These are phyloP conservation scores for Allomyces macrogynus DNA, from an alignment of 192 early-diverging fungal species.

Conservation along the genomic window DNA sequence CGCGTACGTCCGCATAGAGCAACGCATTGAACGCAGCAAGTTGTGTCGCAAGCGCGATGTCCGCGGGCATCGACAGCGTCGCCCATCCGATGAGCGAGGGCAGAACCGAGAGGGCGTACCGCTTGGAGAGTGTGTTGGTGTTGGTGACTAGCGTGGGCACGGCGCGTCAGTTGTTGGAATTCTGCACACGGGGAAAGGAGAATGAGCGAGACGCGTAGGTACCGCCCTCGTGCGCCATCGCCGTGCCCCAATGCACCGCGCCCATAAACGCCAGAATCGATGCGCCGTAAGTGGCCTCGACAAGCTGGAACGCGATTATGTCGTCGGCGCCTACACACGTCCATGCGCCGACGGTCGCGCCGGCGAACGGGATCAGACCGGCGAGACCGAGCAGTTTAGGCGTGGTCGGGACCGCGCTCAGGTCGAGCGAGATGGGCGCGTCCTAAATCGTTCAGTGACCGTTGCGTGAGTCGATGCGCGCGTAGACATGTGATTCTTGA, in stretches of 20 bases:
- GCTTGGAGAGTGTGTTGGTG: neutral
- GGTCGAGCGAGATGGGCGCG: too few relatives aligned
- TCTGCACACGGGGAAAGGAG: neutral
- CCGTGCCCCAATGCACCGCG: neutral
- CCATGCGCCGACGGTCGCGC: neutral
- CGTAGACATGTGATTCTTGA: too few relatives aligned
- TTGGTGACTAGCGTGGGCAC: neutral
- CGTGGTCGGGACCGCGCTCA: neutral
- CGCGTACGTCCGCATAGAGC: neutral
- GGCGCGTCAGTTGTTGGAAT: neutral
- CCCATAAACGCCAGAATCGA: neutral
- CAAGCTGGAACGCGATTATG: neutral
- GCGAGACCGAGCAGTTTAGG: neutral
- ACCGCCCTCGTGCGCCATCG: neutral
- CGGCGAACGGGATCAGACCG: neutral
- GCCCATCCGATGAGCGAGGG: neutral
- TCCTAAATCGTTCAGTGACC: too few relatives aligned
- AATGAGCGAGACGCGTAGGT: neutral
- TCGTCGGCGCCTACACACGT: neutral
- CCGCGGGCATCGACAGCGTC: neutral
- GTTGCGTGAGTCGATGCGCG: too few relatives aligned
- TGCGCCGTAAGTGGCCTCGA: neutral
- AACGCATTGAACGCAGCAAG: neutral
- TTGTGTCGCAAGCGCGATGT: neutral
- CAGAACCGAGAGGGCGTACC: neutral